A percentile compares a stretch with the other conserved stretches of the same genome.
These are phyloP conservation scores for Cryptococcus floricola DNA, from an alignment of 1,284 basidiomycete species.

Conservation along the genomic window DNA sequence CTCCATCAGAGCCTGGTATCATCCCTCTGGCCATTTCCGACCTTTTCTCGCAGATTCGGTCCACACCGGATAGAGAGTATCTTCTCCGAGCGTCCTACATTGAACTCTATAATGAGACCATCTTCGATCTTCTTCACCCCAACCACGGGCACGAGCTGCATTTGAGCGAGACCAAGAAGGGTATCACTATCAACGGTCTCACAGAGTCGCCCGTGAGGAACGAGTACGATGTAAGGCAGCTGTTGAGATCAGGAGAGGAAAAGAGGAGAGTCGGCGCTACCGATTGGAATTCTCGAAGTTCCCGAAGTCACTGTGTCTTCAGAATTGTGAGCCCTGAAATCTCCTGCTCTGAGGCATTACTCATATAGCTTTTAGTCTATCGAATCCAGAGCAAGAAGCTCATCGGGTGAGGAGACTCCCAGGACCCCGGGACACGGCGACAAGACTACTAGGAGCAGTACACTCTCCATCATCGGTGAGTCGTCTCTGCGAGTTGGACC, in stretches of 20 bases:
- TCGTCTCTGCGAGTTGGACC: not conserved
- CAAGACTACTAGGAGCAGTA: slow-evolving; percentile 59
- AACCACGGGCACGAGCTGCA: slow-evolving; percentile 37
- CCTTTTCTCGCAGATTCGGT: slow-evolving; percentile 52
- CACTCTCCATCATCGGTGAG: slow-evolving; percentile 53
- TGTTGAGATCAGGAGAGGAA: slow-evolving; percentile 78
- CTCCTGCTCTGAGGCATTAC: not conserved
- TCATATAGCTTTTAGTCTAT: slow-evolving; percentile 38
- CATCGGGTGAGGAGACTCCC: slow-evolving; percentile 13
- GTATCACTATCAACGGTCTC: slow-evolving; percentile 47
- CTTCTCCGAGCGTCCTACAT: slow-evolving; percentile 90
- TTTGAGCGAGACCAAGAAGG: slow-evolving; percentile 47
- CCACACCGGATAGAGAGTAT: slow-evolving; percentile 65
- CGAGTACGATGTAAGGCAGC: slow-evolving; percentile 75
- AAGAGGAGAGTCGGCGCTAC: slow-evolving; percentile 88
- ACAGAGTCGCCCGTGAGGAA: slow-evolving; percentile 71
- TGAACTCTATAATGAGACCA: slow-evolving; percentile 94
- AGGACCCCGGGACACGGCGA: slow-evolving; percentile 28
- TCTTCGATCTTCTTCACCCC: slow-evolving; percentile 58
- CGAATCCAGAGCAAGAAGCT: slow-evolving; percentile 33
- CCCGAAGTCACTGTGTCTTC: slow-evolving; percentile 88
- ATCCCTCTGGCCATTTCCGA: slow-evolving; percentile 80
- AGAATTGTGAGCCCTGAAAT: slow-evolving; percentile 60
- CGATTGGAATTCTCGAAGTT: slow-evolving; percentile 95
- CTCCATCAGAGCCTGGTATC: slow-evolving; percentile 80